A percentile compares a stretch with the other conserved stretches of the same genome.
Evolutionary conservation across 805 yeast genomes (phyloP).

Genomic region (Scheffersomyces lignosus): DNA sequence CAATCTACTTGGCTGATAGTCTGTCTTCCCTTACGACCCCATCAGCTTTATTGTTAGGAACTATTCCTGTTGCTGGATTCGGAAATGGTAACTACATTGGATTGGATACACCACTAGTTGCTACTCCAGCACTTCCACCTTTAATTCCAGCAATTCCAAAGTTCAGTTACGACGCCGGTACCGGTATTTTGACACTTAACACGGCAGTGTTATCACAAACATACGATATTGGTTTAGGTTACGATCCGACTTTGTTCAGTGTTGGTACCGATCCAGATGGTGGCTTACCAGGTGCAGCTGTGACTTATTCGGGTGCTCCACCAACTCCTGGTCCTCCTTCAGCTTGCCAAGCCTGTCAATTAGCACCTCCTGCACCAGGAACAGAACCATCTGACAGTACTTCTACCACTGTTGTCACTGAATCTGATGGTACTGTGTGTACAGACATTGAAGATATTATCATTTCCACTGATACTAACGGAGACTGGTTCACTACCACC

Average conservation of each 20-base stretch:
- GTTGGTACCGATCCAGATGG: slow-evolving; percentile 6
- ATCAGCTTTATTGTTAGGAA: slow-evolving; percentile 11
- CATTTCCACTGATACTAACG: neutral
- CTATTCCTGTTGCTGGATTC: slow-evolving; percentile 25
- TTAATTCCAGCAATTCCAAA: neutral
- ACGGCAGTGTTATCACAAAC: slow-evolving; percentile 5
- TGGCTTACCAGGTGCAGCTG: slow-evolving; percentile 7
- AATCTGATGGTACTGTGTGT: slow-evolving; percentile 5
- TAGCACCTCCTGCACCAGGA: slow-evolving; percentile 5
- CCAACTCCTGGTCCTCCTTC: slow-evolving; percentile 8
- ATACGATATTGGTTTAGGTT: slow-evolving; percentile 10
- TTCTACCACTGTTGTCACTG: neutral
- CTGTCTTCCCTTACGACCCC: slow-evolving; percentile 3
- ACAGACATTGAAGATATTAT: neutral
- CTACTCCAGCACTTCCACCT: neutral
- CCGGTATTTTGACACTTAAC: slow-evolving; percentile 21
- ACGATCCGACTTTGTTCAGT: slow-evolving; percentile 3
- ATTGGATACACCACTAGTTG: slow-evolving; percentile 5
- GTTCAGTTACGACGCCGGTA: slow-evolving; percentile 6
- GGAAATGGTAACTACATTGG: slow-evolving; percentile 29
- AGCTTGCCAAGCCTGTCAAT: slow-evolving; percentile 5
- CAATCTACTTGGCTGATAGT: slow-evolving; percentile 9
- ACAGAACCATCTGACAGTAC: neutral
- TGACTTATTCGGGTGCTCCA: slow-evolving; percentile 9
- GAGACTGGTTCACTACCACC: slow-evolving; percentile 4